Conservation (phyloP, 2,329 filamentous ascomycete species). For the Colletotrichum magnum region DNA sequence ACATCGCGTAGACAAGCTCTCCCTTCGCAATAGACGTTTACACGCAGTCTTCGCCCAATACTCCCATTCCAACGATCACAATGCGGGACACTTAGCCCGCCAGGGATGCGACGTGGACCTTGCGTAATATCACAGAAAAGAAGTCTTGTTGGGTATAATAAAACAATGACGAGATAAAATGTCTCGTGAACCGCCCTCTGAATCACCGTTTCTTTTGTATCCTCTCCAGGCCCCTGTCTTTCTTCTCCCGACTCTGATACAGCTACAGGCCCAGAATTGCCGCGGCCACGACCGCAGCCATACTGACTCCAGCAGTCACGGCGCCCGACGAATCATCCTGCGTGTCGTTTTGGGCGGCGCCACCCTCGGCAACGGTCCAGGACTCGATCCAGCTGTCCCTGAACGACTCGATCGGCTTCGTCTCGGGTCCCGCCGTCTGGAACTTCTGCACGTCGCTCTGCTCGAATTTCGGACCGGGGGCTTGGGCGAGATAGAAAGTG, state of each 20-base stretch:
- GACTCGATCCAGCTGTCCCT: conserved; percentile 9
- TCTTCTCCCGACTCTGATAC: background rate
- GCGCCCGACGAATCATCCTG: background rate
- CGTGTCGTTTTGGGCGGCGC: background rate
- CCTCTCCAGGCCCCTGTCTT: background rate
- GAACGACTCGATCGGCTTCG: conserved; percentile 17
- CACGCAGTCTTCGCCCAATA: too few relatives aligned
- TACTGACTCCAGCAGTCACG: background rate
- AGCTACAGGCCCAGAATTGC: background rate
- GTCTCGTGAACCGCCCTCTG: too few relatives aligned
- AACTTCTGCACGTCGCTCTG: conserved; percentile 33
- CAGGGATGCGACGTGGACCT: too few relatives aligned
- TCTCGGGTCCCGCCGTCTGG: background rate
- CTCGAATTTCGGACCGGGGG: conserved; percentile 38
- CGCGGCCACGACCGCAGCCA: background rate
- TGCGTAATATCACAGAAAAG: too few relatives aligned
- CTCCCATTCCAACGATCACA: too few relatives aligned
- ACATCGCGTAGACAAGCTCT: background rate
- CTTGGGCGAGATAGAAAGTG: conserved; percentile 42
- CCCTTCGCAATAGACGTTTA: too few relatives aligned
- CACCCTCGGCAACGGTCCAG: background rate
- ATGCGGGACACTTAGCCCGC: too few relatives aligned
- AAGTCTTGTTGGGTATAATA: too few relatives aligned
- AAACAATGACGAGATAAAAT: too few relatives aligned
- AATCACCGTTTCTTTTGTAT: too few relatives aligned